Evolutionary conservation across 2,329 filamentous ascomycete genomes (phyloP).

Genomic region (Fusarium siculi): DNA sequence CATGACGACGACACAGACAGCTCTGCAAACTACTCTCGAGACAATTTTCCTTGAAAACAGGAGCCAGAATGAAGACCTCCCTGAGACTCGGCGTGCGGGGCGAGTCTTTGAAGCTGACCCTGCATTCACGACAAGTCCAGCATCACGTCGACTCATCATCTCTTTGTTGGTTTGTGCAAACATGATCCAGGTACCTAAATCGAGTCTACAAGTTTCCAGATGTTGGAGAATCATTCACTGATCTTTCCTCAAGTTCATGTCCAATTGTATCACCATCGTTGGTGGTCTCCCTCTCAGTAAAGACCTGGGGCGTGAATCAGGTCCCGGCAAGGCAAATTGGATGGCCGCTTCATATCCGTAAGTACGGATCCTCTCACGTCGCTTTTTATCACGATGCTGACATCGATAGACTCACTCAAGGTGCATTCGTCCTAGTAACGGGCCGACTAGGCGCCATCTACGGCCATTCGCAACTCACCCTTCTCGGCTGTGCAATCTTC

Average conservation of each 20-base stretch:
- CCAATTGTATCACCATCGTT: background rate
- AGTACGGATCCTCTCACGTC: fast-evolving
- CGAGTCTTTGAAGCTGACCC: constrained; percentile 11
- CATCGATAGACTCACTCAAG: constrained; percentile 56
- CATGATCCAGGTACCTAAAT: background rate
- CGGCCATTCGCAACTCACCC: constrained; percentile 59
- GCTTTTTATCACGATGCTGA: fast-evolving
- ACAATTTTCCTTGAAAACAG: background rate
- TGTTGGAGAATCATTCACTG: too few species aligned
- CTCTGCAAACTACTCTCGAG: background rate
- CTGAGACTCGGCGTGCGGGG: background rate
- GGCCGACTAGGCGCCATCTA: constrained; percentile 64
- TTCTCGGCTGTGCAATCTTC: constrained; percentile 56
- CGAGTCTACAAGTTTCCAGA: too few species aligned
- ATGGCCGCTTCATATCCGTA: constrained; percentile 26
- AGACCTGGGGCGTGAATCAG: constrained; percentile 7
- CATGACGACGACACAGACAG: constrained; percentile 2
- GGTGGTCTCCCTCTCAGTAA: constrained; percentile 13
- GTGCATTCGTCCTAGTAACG: constrained; percentile 63
- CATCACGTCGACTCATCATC: constrained; percentile 6
- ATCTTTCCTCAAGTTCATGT: constrained; percentile 1
- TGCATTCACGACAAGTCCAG: constrained; percentile 10
- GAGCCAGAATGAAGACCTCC: fast-evolving
- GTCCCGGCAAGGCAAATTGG: constrained; percentile 16
- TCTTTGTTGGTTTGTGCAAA: constrained; percentile 14